Conservation (phyloP, 805 yeast species). For the Metschnikowia baotianmanensis region DNA sequence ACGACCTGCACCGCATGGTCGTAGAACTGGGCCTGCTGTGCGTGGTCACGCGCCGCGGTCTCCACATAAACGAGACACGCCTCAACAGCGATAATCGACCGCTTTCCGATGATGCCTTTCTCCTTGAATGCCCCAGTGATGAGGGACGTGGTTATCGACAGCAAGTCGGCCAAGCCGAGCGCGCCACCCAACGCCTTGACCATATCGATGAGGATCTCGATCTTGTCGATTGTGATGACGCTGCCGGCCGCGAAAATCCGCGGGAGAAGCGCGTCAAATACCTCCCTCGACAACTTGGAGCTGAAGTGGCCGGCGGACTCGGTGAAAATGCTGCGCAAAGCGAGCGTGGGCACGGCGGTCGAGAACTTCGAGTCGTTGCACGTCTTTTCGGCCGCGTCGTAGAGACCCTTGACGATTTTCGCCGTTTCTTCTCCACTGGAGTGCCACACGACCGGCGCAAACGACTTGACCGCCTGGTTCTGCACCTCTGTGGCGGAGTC, state of each 20-base stretch:
- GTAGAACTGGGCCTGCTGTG: constrained; percentile 8
- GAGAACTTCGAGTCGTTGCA: constrained; percentile 31
- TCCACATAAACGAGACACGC: constrained; percentile 10
- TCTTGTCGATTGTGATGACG: constrained; percentile 48
- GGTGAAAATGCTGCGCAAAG: constrained; percentile 44
- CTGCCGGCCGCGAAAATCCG: constrained; percentile 25
- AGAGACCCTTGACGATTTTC: constrained; percentile 32
- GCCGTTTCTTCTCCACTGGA: constrained; percentile 30
- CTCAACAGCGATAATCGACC: constrained; percentile 50
- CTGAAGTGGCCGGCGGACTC: constrained; percentile 27
- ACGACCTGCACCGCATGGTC: constrained; percentile 9
- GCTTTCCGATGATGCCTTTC: constrained; percentile 46
- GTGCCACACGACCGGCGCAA: constrained; percentile 43
- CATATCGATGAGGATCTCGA: constrained; percentile 60
- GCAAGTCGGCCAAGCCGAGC: constrained; percentile 37
- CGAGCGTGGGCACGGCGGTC: constrained; percentile 52
- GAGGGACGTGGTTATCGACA: constrained; percentile 26
- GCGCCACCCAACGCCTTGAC: constrained; percentile 47
- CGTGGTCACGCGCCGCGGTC: constrained; percentile 8
- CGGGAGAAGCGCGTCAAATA: constrained; percentile 41
- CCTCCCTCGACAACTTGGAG: constrained; percentile 23
- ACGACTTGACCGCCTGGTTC: constrained; percentile 65
- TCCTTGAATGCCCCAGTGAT: constrained; percentile 38
- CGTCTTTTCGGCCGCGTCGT: constrained; percentile 18
- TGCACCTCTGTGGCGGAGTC: constrained; percentile 74